Base-by-base conservation (phyloP, 2,329 filamentous ascomycete genomes). In the Neofusicoccum laricinum region DNA sequence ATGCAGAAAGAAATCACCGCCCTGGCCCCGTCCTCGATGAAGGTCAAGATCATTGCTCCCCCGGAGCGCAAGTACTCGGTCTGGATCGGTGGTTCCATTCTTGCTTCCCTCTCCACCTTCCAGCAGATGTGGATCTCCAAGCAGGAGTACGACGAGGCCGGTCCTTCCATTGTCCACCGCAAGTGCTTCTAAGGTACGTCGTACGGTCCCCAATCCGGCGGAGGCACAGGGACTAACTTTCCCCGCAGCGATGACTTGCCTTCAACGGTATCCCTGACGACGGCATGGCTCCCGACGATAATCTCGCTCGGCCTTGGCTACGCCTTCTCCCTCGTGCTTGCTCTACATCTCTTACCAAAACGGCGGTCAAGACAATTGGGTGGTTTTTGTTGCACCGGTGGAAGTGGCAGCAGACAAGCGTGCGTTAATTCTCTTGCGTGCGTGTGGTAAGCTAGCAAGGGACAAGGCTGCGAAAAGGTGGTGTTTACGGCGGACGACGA, bases 121-220 rank as follows among this genome's bases (percentile, higher is more conserved):
- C 95, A 99, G 88, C 95, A 99, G 87, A 99, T 99, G 95, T 99
- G 95, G 95, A 98, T 99, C 90, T 99, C 95, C 77, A 99, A 99
- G 93, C 95, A 99, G 87, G 94, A 98, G 88, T 98, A 98, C 90
- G 95, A 99, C 87, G 95, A 98, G 92, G 95, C 90, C 83, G 94
- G 94, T 85, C 95, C 94, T 77, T 97, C 93, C 79, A 98, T 98
- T 80, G 94, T 98, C 78, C 94, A 98, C 91, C 92, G 93, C 90
- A 98, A 97, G 92, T 97, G 94, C 92, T 97, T 97, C 91, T 97
- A 97, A 97, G 90, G 88, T 89, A 78, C 75, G 79, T 63, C 7
- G 15, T 4, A 30, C 30, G 21, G 15, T 30, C 12, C 36, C 19
- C 43, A 36, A 32, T 61, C 46, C 49, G 8, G 61, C 32, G 48